Conservation (phyloP, 1,284 basidiomycete genomes). For the Uromyces viciae-fabae region DNA sequence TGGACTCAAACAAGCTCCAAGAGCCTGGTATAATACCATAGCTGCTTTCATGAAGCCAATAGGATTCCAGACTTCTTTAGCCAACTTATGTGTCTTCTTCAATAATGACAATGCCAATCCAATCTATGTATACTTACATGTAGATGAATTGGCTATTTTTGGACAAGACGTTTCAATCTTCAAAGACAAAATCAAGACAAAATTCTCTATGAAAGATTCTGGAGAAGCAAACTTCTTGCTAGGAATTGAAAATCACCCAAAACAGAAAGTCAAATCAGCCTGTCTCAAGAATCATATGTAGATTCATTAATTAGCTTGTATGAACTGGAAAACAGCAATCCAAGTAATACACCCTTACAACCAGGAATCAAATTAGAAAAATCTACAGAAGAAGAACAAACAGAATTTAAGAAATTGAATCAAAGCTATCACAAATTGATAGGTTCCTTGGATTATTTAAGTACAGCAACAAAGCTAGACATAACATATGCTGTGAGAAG, state of each 20-base stretch:
- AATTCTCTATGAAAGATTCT: not conserved
- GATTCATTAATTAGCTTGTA: not conserved
- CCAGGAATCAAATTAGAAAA: not conserved
- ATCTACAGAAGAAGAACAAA: not conserved
- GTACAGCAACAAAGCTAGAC: not conserved
- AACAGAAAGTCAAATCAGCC: not conserved
- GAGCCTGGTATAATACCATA: not conserved
- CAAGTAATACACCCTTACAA: not conserved
- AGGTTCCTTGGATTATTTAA: not conserved
- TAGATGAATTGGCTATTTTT: not conserved
- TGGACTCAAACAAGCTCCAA: not conserved
- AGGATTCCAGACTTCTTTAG: not conserved
- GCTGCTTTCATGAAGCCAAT: not conserved
- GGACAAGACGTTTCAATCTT: not conserved
- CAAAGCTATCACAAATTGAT: not conserved
- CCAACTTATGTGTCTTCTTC: not conserved
- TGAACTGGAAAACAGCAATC: not conserved
- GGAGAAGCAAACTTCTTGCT: not conserved
- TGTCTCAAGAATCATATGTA: not conserved
- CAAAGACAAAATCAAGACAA: not conserved
- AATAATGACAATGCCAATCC: too few species aligned
- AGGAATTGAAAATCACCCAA: not conserved
- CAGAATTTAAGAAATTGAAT: not conserved
- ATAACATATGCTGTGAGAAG: not conserved
- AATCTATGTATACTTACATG: not conserved